Conservation (phyloP, 768 basidiomycete species). For the Ramaria sp. region DNA sequence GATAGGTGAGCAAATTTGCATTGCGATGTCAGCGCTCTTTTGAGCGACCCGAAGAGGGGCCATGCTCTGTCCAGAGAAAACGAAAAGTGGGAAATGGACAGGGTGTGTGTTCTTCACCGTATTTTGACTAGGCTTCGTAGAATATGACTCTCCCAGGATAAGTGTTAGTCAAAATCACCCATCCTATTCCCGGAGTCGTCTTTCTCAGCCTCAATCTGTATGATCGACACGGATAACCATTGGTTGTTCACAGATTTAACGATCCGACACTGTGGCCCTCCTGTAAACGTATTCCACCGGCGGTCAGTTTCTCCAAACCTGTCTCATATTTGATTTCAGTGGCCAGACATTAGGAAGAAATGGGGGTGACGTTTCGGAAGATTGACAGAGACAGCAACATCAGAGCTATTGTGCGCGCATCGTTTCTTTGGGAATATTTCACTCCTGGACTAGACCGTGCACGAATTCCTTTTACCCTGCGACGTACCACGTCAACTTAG, state of each 20-base stretch:
- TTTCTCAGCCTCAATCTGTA: not conserved
- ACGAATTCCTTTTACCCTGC: not conserved
- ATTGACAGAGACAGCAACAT: conserved; percentile 45
- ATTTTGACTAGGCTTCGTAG: not conserved
- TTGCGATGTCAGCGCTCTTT: too few species aligned
- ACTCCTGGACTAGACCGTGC: conserved; percentile 76
- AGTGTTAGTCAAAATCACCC: not conserved
- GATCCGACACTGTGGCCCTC: too few species aligned
- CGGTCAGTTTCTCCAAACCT: too few species aligned
- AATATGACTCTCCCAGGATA: not conserved
- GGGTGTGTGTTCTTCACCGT: too few species aligned
- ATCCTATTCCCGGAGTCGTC: not conserved
- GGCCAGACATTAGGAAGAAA: conserved; percentile 70
- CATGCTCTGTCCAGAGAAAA: too few species aligned
- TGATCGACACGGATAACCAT: not conserved
- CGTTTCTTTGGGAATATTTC: conserved; percentile 59
- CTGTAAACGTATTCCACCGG: conserved; percentile 9
- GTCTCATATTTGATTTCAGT: not conserved
- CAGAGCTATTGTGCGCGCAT: conserved; percentile 64
- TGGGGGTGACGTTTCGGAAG: conserved; percentile 47
- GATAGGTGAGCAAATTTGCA: too few species aligned
- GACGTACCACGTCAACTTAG: not conserved
- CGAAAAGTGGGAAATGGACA: too few species aligned
- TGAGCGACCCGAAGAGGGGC: too few species aligned
- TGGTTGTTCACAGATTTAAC: too few species aligned